Evolutionary conservation across 208 protist genomes (phyloP).

Genomic region (Trypanosoma conorhini): DNA sequence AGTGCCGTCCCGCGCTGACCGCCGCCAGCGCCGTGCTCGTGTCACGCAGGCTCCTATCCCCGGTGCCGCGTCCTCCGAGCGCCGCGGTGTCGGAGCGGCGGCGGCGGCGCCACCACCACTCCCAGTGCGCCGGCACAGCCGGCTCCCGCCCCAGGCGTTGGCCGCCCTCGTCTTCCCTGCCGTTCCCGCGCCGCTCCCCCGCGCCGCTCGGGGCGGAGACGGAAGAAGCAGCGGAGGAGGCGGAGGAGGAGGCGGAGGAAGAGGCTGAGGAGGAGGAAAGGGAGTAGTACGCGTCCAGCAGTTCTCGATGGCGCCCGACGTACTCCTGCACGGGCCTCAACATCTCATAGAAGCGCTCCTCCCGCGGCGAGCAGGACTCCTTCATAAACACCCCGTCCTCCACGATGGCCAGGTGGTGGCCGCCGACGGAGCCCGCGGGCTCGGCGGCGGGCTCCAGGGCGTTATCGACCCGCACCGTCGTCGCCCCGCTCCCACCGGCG

Average conservation of each 20-base stretch:
- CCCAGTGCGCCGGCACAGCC: not conserved
- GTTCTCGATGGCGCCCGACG: slow-evolving; percentile 28
- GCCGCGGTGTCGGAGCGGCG: not conserved
- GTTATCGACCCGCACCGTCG: not conserved
- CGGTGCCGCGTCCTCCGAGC: not conserved
- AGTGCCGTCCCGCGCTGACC: slow-evolving; percentile 1
- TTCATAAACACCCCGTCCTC: slow-evolving; percentile 71
- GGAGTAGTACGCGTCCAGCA: slow-evolving; percentile 1
- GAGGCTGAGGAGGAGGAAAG: not conserved
- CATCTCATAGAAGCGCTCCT: slow-evolving; percentile 82
- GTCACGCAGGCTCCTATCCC: not conserved
- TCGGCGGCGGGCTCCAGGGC: no score
- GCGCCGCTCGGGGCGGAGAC: not conserved
- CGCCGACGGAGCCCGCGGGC: slow-evolving; percentile 45
- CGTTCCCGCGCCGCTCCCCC: not conserved
- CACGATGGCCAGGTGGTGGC: slow-evolving; percentile 77
- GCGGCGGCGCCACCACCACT: not conserved
- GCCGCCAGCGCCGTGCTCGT: not conserved
- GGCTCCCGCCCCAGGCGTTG: not conserved
- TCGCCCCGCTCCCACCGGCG: slow-evolving; percentile 6
- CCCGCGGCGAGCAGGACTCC: slow-evolving; percentile 64
- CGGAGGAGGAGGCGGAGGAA: not conserved
- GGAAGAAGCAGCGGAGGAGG: not conserved
- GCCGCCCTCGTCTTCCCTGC: not conserved
- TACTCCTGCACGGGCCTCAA: slow-evolving; percentile 59